Evolutionary conservation across 306 rosid species (phyloP).

Genomic region (Vicia villosa): DNA sequence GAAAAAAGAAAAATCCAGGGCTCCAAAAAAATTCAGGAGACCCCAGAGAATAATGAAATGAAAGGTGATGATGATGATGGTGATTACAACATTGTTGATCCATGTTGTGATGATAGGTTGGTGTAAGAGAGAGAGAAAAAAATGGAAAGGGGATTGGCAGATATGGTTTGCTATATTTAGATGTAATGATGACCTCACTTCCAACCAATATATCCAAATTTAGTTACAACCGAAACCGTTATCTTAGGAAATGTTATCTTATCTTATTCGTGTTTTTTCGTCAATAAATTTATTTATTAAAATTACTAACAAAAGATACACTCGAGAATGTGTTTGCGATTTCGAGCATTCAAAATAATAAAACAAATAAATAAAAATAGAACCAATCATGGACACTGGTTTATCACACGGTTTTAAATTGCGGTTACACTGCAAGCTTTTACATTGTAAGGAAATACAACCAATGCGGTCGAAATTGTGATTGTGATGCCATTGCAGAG

Average conservation of each 20-base stretch:
- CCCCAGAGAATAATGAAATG: slow-evolving; percentile 53
- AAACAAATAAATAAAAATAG: neutral
- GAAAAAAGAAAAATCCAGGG: slow-evolving; percentile 54
- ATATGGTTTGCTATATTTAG: slow-evolving; percentile 43
- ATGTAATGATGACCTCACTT: slow-evolving; percentile 40
- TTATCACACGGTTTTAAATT: neutral
- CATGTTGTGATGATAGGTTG: slow-evolving; percentile 41
- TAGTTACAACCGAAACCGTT: slow-evolving; percentile 46
- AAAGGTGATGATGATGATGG: slow-evolving; percentile 31
- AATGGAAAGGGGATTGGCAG: slow-evolving; percentile 42
- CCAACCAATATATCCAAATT: slow-evolving; percentile 42
- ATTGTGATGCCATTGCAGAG: neutral
- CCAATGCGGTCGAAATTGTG: neutral
- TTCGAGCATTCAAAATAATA: neutral
- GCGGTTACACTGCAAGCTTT: neutral
- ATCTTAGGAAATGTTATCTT: slow-evolving; percentile 36
- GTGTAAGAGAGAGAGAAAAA: slow-evolving; percentile 32
- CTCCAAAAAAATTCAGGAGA: slow-evolving; percentile 46
- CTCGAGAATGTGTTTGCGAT: too few relatives aligned
- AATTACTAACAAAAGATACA: too few relatives aligned
- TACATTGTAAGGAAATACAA: neutral
- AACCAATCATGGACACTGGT: slow-evolving; percentile 14
- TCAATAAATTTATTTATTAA: too few relatives aligned
- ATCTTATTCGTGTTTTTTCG: neutral
- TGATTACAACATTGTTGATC: slow-evolving; percentile 39